Evolutionary conservation across 345 rosid species (phyloP).

Genomic region (Aquilaria sinensis): DNA sequence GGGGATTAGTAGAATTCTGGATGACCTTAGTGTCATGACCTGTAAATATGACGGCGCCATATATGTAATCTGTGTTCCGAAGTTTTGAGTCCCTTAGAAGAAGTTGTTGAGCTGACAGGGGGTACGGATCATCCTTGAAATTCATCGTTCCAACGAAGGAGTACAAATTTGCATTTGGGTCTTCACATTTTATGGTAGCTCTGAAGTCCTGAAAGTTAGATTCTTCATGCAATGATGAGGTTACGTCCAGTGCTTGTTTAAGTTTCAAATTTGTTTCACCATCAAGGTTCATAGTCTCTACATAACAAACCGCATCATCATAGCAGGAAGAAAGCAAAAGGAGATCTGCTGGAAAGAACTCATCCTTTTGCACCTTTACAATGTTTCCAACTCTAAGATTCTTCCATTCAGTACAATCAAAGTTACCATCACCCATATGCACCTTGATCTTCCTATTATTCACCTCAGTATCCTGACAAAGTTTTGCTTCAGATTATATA

Average conservation of each 20-base stretch:
- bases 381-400: conserved; percentile 72
- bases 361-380: conserved; percentile 78
- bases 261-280: conserved; percentile 91
- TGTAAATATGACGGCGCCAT: conserved; percentile 78
- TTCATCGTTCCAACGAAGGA: conserved; percentile 77
- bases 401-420: conserved; percentile 55
- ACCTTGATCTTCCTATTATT: conserved; percentile 75
- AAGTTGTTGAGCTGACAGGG: conserved; percentile 79
- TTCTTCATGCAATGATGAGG: conserved; percentile 56
- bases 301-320: conserved; percentile 80
- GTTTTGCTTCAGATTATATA: background rate
- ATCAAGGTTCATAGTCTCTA: conserved; percentile 95
- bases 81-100: conserved; percentile 86
- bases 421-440: conserved; percentile 48
- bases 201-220: conserved; percentile 52
- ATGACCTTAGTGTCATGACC: conserved; percentile 93
- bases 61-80: conserved; percentile 71
- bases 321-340: conserved; percentile 75
- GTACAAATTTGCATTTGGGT: conserved; percentile 87
- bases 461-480: conserved; percentile 65
- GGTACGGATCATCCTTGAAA: conserved; percentile 41
- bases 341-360: conserved; percentile 84
- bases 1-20: conserved; percentile 76
- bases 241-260: conserved; percentile 71
- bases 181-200: conserved; percentile 73